Evolutionary conservation across 1,139 yeast genomes (phyloP).

Genomic region (Schizosaccharomyces versatilis): DNA sequence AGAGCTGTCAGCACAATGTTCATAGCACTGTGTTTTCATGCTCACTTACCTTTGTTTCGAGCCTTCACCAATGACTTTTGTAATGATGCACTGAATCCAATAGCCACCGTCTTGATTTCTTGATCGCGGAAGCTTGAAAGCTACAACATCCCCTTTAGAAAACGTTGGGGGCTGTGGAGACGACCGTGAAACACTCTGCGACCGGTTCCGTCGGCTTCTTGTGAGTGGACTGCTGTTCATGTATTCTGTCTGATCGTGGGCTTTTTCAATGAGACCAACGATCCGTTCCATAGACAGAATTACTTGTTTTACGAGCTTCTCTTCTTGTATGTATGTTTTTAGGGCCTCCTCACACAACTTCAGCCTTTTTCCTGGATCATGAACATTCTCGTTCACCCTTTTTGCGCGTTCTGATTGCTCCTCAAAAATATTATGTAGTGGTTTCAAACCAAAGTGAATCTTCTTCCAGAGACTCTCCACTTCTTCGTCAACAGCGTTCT

Average conservation of each 20-base stretch:
- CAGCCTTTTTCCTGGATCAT: not conserved
- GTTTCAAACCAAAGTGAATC: not conserved
- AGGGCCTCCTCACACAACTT: not conserved
- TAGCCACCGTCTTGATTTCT: conserved; percentile 46
- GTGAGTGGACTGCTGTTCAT: not conserved
- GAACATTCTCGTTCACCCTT: not conserved
- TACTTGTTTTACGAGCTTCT: not conserved
- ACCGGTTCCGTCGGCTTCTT: conserved; percentile 1
- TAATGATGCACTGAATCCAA: conserved; percentile 92
- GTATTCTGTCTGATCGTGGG: not conserved
- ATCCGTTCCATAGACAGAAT: not conserved
- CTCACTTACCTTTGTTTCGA: conserved; percentile 21
- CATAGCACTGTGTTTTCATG: not conserved
- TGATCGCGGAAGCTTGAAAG: conserved; percentile 38
- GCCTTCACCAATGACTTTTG: conserved; percentile 56
- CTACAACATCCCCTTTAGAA: conserved; percentile 58
- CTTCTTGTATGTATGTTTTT: not conserved
- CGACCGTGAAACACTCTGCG: not conserved
- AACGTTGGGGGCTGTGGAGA: not conserved
- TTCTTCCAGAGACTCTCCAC: not conserved
- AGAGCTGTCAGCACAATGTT: not conserved
- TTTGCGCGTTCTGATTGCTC: not conserved
- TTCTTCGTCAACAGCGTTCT: not conserved
- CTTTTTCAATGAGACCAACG: not conserved
- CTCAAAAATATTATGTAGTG: not conserved